Conservation (phyloP, 2,329 filamentous ascomycete genomes). For the Ustilaginoidea virens region DNA sequence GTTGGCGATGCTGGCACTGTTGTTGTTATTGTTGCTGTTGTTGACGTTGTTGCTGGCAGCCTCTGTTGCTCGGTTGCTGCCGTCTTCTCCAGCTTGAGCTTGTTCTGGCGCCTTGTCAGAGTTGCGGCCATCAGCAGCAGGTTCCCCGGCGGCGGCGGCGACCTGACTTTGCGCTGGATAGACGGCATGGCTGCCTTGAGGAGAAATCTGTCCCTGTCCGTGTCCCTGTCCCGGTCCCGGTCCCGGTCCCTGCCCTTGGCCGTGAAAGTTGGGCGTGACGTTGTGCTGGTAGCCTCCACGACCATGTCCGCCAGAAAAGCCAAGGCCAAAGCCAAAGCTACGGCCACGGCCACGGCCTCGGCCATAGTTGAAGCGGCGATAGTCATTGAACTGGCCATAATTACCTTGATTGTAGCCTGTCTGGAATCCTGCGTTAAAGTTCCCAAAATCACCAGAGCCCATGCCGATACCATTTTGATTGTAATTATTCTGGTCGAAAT, state of each 20-base stretch:
- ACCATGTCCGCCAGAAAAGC: conserved; percentile 38
- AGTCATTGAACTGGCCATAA: conserved; percentile 73
- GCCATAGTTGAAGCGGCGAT: conserved; percentile 52
- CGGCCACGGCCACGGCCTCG: conserved; percentile 51
- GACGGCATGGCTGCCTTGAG: conserved; percentile 4
- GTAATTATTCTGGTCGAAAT: conserved; percentile 79
- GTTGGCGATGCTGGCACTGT: background rate
- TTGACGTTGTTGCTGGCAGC: no score
- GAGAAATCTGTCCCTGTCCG: conserved; percentile 11
- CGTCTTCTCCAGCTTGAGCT: conserved; percentile 5
- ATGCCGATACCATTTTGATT: conserved; percentile 74
- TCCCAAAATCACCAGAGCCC: conserved; percentile 66
- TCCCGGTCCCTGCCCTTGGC: conserved; percentile 14
- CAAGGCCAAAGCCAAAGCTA: conserved; percentile 50
- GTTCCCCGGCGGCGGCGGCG: conserved; percentile 7
- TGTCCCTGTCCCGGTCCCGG: conserved; percentile 16
- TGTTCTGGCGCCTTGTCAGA: conserved; percentile 13
- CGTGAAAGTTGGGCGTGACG: conserved; percentile 21
- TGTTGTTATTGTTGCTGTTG: background rate
- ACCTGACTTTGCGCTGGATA: conserved; percentile 9
- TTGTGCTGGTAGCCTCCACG: conserved; percentile 33
- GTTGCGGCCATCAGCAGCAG: conserved; percentile 4
- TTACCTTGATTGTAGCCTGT: conserved; percentile 74
- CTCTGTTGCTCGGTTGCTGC: no score
- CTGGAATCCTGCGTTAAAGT: conserved; percentile 62